Percentiles rank a stretch among this genome's conserved stretches.
Conservation (phyloP, 2,329 filamentous ascomycete genomes). For the Coniochaeta sp. region DNA sequence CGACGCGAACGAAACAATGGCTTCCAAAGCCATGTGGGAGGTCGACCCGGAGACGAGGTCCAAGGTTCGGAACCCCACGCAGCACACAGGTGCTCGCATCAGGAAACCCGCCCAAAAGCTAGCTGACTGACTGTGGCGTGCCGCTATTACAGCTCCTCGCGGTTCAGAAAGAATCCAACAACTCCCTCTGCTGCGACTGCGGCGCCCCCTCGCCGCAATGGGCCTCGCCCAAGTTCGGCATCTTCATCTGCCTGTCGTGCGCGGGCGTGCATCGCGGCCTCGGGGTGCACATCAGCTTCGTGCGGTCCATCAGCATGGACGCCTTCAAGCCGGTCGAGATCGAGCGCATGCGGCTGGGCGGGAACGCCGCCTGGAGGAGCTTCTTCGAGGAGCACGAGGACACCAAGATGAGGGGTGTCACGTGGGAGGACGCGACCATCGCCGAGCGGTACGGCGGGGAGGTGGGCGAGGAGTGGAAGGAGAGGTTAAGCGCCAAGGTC, state of each 20-base stretch:
- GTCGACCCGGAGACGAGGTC: constrained; percentile 95
- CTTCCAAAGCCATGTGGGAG: constrained; percentile 88
- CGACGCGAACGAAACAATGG: constrained; percentile 35
- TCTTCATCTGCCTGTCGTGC: constrained; percentile 97
- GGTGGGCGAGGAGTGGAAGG: constrained; percentile 92
- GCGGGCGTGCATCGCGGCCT: constrained; percentile 90
- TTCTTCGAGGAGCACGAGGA: constrained; percentile 75
- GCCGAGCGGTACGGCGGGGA: constrained; percentile 85
- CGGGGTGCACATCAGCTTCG: constrained; percentile 97
- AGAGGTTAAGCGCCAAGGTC: constrained; percentile 77
- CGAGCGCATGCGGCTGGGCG: constrained; percentile 85
- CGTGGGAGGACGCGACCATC: constrained; percentile 83
- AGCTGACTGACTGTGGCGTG: neutral
- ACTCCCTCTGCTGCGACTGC: constrained; percentile 92
- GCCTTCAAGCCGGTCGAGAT: constrained; percentile 93
- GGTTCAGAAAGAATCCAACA: constrained; percentile 84
- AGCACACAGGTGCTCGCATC: neutral
- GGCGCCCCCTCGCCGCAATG: constrained; percentile 94
- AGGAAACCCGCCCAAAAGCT: neutral
- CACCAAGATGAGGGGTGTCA: constrained; percentile 58
- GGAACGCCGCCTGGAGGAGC: constrained; percentile 77
- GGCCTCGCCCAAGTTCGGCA: constrained; percentile 94
- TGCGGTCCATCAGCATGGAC: constrained; percentile 97
- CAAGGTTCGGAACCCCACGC: constrained; percentile 65
- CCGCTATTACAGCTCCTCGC: constrained; percentile 63